These are phyloP conservation scores for Apiospora malaysiana DNA, from an alignment of 2,329 filamentous ascomycete species.

Conservation along the genomic window DNA sequence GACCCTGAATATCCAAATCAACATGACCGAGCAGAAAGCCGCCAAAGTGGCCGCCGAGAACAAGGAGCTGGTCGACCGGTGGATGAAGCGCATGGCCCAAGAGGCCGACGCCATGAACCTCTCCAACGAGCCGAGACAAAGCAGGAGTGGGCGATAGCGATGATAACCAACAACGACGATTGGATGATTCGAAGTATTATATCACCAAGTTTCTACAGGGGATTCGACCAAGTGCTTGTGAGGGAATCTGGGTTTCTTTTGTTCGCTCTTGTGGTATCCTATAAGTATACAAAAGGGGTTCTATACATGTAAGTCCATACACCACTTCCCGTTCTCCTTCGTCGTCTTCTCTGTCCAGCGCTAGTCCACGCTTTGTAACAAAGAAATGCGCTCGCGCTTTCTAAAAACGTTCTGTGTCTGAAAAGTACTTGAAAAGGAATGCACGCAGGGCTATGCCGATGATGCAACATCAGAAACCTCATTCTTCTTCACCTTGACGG, in stretches of 20 bases:
- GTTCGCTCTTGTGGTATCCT: conserved; percentile 22
- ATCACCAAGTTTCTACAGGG: not conserved
- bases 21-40: conserved; percentile 79
- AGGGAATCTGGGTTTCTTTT: conserved; percentile 1
- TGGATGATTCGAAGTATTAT: not conserved
- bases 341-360: not conserved
- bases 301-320: conserved; percentile 23
- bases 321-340: not conserved
- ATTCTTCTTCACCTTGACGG: not conserved
- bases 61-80: conserved; percentile 84
- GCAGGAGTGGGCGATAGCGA: conserved; percentile 34
- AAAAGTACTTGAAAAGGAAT: conserved; percentile 3
- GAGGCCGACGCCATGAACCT: conserved; percentile 89
- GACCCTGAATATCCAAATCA: conserved; percentile 83
- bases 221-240: not conserved
- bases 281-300: conserved; percentile 19
- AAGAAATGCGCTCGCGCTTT: conserved; percentile 9
- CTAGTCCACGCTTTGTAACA: not conserved
- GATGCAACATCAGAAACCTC: not conserved
- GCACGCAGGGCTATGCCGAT: conserved; percentile 26
- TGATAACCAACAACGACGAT: not conserved
- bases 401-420: conserved; percentile 5
- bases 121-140: conserved; percentile 55
- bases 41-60: conserved; percentile 82
- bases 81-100: conserved; percentile 86